Conservation (phyloP, 805 yeast species). For the Ogataea allantospora region DNA sequence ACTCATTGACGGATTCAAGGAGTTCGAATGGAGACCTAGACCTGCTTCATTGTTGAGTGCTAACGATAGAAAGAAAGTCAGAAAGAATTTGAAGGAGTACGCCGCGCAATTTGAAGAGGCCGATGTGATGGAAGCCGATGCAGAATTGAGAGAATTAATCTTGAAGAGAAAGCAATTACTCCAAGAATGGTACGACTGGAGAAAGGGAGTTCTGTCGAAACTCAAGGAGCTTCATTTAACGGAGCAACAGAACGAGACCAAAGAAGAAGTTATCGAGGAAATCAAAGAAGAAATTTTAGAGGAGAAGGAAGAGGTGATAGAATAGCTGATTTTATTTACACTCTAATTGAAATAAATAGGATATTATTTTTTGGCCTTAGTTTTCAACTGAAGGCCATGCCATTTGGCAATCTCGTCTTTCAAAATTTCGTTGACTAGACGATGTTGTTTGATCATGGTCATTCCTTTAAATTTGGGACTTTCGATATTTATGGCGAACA, state of each 20-base stretch:
- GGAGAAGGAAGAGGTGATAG: slow-evolving; percentile 69
- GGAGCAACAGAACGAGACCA: slow-evolving; percentile 48
- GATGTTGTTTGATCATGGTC: slow-evolving; percentile 86
- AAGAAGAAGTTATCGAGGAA: slow-evolving; percentile 65
- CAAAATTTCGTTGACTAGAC: slow-evolving; percentile 77
- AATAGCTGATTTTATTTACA: slow-evolving; percentile 20
- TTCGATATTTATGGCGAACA: slow-evolving; percentile 85
- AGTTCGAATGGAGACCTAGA: slow-evolving; percentile 96
- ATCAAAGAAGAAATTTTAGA: slow-evolving; percentile 71
- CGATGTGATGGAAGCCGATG: slow-evolving; percentile 94
- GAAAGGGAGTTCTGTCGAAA: slow-evolving; percentile 50
- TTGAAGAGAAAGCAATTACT: slow-evolving; percentile 76
- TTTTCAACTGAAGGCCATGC: slow-evolving; percentile 91
- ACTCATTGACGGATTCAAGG: slow-evolving; percentile 76
- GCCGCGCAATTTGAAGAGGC: slow-evolving; percentile 90
- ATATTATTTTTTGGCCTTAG: slow-evolving; percentile 47
- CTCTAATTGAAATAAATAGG: slow-evolving; percentile 1
- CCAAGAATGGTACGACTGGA: slow-evolving; percentile 83
- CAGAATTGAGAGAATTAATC: slow-evolving; percentile 87
- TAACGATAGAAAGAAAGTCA: slow-evolving; percentile 83
- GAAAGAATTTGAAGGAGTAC: slow-evolving; percentile 85
- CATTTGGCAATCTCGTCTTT: slow-evolving; percentile 84
- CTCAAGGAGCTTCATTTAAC: slow-evolving; percentile 47
- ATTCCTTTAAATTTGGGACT: slow-evolving; percentile 75
- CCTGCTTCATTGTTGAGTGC: slow-evolving; percentile 75